Percentiles rank a stretch among this genome's conserved stretches.
Evolutionary conservation across 2,329 filamentous ascomycete genomes (phyloP).

Genomic region (Penicillium sp.): DNA sequence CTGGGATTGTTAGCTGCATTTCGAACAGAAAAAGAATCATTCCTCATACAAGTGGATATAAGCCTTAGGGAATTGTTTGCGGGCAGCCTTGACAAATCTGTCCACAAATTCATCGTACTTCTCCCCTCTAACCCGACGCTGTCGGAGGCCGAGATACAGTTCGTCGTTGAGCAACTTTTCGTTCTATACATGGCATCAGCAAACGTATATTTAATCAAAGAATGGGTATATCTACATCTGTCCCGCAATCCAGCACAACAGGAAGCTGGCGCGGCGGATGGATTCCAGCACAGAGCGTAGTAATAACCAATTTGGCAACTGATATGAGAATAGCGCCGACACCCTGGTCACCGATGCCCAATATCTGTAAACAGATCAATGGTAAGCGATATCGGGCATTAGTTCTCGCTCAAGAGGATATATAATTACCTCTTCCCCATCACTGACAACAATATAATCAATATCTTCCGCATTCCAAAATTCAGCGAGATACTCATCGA

Average conservation of each 20-base stretch:
- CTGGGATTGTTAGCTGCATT: slow-evolving; percentile 18
- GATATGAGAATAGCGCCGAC: slow-evolving; percentile 82
- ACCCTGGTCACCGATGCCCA: slow-evolving; percentile 87
- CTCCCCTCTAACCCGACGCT: slow-evolving; percentile 65
- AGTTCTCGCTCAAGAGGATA: too few relatives aligned
- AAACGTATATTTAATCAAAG: background rate
- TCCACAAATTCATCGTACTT: slow-evolving; percentile 76
- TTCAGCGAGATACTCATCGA: slow-evolving; percentile 64
- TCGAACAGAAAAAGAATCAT: background rate
- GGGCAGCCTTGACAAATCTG: slow-evolving; percentile 66
- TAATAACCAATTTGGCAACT: slow-evolving; percentile 76
- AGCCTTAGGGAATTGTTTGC: slow-evolving; percentile 70
- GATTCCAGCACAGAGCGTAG: slow-evolving; percentile 82
- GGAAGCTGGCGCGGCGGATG: slow-evolving; percentile 75
- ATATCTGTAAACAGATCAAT: slow-evolving; percentile 59
- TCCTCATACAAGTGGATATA: slow-evolving; percentile 70
- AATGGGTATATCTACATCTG: slow-evolving; percentile 52
- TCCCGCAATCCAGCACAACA: slow-evolving; percentile 82
- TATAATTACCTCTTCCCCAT: slow-evolving; percentile 52
- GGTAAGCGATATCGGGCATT: slow-evolving; percentile 8
- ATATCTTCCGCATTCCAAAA: slow-evolving; percentile 72
- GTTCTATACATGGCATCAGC: slow-evolving; percentile 50
- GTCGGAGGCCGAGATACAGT: slow-evolving; percentile 72
- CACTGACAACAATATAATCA: slow-evolving; percentile 84
- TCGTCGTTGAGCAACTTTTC: slow-evolving; percentile 70